Evolutionary conservation across 169 alveolate species (phyloP).

Genomic region (Miamiensis avidus): DNA sequence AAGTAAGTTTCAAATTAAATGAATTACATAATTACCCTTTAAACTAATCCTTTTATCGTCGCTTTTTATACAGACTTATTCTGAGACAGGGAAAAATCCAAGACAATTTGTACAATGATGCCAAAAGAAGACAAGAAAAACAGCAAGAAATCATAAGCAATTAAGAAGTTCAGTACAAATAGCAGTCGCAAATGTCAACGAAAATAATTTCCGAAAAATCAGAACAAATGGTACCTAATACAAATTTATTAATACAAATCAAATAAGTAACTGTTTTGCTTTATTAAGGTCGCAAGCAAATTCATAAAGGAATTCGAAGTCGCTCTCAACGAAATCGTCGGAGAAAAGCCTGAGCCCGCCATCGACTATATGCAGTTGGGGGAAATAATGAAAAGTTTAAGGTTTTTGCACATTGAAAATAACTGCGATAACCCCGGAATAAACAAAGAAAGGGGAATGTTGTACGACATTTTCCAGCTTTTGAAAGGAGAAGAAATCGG

Average conservation of each 20-base stretch:
- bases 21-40: no score
- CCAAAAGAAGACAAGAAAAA: slow-evolving; percentile 32
- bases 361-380: slow-evolving; percentile 46
- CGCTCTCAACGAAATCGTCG: slow-evolving; percentile 28
- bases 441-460: slow-evolving; percentile 56
- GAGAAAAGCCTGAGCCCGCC: slow-evolving; percentile 17
- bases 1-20: no score
- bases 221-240: no score
- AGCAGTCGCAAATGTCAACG: slow-evolving; percentile 24
- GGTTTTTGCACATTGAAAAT: slow-evolving; percentile 28
- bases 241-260: no score
- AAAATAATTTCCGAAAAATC: slow-evolving; percentile 15
- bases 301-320: slow-evolving; percentile 44
- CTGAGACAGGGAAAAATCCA: slow-evolving; percentile 39
- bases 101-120: slow-evolving; percentile 36
- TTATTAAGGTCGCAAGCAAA: slow-evolving; percentile 26
- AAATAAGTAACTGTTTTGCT: no score
- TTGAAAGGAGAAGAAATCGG: slow-evolving; percentile 62
- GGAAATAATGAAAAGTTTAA: slow-evolving; percentile 32
- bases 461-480: slow-evolving; percentile 58
- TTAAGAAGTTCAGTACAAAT: slow-evolving; percentile 17
- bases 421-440: slow-evolving; percentile 16
- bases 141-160: slow-evolving; percentile 15
- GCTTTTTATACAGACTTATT: no score
- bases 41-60: no score